phyloP scores from a whole-genome alignment of 306 rosid genomes.

The Trifolium subterraneum region DNA sequence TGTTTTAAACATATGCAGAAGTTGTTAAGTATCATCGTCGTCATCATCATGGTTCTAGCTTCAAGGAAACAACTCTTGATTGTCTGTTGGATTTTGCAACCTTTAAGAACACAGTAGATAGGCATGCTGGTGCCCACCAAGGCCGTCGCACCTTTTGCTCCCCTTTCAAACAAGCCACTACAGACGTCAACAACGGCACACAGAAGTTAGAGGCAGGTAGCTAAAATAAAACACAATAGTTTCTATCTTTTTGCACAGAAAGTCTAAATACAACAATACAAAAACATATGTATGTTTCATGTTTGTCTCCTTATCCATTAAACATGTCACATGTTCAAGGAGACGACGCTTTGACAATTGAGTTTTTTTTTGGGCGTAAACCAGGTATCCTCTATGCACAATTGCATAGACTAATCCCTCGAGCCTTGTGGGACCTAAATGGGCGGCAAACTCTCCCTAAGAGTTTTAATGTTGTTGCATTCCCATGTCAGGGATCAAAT shows the following conservation, averaged over 20 bases:
- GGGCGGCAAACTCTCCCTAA: too few relatives aligned
- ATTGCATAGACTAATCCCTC: too few relatives aligned
- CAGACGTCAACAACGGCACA: conserved; percentile 41
- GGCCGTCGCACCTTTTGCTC: conserved; percentile 99
- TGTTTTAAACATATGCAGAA: conserved; percentile 66
- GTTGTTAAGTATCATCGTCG: conserved; percentile 30
- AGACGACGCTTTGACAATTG: conserved; percentile 6
- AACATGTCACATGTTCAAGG: conserved; percentile 37
- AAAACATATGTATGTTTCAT: conserved; percentile 36
- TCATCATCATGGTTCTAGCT: conserved; percentile 82
- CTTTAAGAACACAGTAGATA: conserved; percentile 81
- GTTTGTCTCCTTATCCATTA: conserved; percentile 31
- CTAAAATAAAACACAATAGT: neutral
- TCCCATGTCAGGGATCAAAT: too few relatives aligned
- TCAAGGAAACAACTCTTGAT: conserved; percentile 96
- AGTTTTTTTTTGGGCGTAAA: too few relatives aligned
- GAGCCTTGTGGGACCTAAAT: too few relatives aligned
- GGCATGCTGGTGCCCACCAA: conserved; percentile 99
- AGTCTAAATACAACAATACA: neutral
- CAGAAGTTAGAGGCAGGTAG: conserved; percentile 43
- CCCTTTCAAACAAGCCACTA: conserved; percentile 99
- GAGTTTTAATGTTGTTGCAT: too few relatives aligned
- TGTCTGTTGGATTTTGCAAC: conserved; percentile 95
- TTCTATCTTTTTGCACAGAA: too few relatives aligned
- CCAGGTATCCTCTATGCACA: too few relatives aligned